Evolutionary conservation across 2,329 filamentous ascomycete species (phyloP), one percentile per base, ranked within the genome.

Genomic region (Sarocladium strictum): DNA sequence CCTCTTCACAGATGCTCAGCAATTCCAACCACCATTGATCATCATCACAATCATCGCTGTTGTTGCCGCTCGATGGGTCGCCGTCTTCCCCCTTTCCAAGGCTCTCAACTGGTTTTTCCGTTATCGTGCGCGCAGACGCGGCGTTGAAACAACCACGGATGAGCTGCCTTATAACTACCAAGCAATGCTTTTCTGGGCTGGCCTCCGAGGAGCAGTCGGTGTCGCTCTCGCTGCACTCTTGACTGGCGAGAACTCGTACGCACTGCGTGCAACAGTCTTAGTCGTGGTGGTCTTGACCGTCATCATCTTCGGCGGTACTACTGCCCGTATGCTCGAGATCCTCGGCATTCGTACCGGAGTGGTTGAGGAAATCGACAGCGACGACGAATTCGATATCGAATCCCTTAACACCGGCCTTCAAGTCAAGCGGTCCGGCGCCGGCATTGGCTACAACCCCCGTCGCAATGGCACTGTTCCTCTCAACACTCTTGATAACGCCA

Each of bases 111-210:
- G 87, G 80, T 87, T 97, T 65, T 90, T 95, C 61, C 84, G 89
- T 56, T 96, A 96, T 67, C 84, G 91, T 47, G 90, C 92, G 15
- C 81, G 83, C 51, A 84, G 89, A 50, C 81, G 86, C 54, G 91
- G 91, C 23, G 58, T 69, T 55, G 88, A 96, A 55, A 27, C 43
- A 21, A 83, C 86, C 4, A 83, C 84, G 15, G 93, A 97, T 60
- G 94, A 97, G 69, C 75, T 99, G 33, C 94, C 94, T 0, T 95
- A 91, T 66, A 90, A 90, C 62, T 96, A 97, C 71, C 94, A 97
- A 71, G 91, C 89, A n/a, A 97, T 99, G 94, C 83, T 99, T n/a
- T 99, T 96, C 74, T 99, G 94, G 94, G 94, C 94, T 15, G 94
- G 94, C 24, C 79, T 99, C 27, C 89, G 94, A 58, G 94, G 94